Evolutionary conservation across 2,329 filamentous ascomycete genomes (phyloP).

Genomic region (Fusarium sp.): DNA sequence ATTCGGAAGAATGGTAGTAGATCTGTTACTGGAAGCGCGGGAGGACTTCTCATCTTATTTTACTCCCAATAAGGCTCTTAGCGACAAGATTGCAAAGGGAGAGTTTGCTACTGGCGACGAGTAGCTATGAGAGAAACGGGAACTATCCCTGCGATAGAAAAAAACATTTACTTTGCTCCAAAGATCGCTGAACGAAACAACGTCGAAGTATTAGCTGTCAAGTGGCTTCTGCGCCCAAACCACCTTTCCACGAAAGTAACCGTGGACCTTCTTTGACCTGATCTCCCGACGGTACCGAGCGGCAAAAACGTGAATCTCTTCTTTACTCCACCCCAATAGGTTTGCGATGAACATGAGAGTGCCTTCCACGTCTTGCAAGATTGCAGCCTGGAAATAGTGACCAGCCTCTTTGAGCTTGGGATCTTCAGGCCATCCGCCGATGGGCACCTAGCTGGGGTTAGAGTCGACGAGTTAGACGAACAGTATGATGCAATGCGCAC

Average conservation of each 20-base stretch:
- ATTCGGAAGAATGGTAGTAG: neutral
- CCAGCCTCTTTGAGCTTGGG: neutral
- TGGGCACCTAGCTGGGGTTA: neutral
- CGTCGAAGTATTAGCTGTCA: fast-evolving
- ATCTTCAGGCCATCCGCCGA: conserved; percentile 4
- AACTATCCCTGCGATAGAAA: fast-evolving
- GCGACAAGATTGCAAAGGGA: conserved; percentile 4
- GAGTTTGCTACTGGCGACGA: conserved; percentile 7
- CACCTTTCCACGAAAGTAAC: neutral
- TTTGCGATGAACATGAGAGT: conserved; percentile 2
- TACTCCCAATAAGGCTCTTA: neutral
- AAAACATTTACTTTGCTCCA: neutral
- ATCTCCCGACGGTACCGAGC: neutral
- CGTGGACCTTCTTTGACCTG: neutral
- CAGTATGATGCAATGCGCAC: fast-evolving
- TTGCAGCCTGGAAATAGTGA: conserved; percentile 12
- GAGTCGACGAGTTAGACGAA: fast-evolving
- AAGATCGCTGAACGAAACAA: fast-evolving
- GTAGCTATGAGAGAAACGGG: fast-evolving
- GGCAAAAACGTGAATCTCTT: neutral
- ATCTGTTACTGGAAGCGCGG: neutral
- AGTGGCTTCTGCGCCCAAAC: neutral
- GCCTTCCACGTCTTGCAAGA: neutral
- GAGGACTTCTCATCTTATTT: neutral
- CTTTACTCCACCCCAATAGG: neutral